phyloP scores from a whole-genome alignment of 2,329 filamentous ascomycete species.

The Hypoxylon sp. region DNA sequence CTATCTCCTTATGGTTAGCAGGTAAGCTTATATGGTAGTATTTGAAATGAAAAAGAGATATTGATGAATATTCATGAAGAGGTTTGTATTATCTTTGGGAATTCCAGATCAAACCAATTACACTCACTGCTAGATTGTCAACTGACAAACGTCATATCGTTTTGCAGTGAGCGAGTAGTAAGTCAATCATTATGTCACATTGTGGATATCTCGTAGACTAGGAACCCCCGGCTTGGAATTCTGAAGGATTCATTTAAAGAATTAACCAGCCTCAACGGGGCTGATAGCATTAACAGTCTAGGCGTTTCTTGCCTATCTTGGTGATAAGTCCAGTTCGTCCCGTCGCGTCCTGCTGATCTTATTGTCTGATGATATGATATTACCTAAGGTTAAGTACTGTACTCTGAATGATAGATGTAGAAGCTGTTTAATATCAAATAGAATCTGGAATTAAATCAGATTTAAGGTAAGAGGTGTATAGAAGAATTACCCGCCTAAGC shows the following conservation, averaged over 20 bases:
- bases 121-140: no score
- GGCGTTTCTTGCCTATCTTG: slow-evolving; percentile 7
- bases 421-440: not conserved
- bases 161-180: no score
- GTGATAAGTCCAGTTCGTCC: slow-evolving; percentile 1
- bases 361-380: slow-evolving; percentile 1
- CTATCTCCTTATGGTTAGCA: not conserved
- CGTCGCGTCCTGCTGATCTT: slow-evolving; percentile 22
- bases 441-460: not conserved
- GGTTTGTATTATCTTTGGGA: no score
- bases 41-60: no score
- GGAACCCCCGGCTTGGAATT: slow-evolving; percentile 2
- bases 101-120: no score
- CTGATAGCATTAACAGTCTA: slow-evolving; percentile 3
- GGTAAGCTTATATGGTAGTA: no score
- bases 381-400: no score
- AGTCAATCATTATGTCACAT: no score
- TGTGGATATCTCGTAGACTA: slow-evolving; percentile 1
- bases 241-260: slow-evolving; percentile 17
- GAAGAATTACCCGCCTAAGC: no score
- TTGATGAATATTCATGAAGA: no score
- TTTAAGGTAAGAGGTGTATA: not conserved
- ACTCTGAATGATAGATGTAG: no score
- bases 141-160: no score
- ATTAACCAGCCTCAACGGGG: slow-evolving; percentile 18